Conservation (phyloP, 495 filamentous ascomycete genomes). For the Ascodesmis nigricans region DNA sequence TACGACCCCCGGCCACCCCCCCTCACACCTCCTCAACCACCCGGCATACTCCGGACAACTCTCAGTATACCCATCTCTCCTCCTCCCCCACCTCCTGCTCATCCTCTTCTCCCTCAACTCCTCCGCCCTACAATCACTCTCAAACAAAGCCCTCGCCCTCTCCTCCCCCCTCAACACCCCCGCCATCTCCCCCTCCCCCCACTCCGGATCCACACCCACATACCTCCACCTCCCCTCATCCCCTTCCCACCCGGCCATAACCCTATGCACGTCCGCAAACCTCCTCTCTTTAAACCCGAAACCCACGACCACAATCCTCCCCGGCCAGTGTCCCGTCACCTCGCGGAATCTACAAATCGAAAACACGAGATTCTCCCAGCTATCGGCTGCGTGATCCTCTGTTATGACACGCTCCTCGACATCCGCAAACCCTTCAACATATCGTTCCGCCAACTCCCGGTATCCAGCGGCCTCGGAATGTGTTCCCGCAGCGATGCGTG, state of each 20-base stretch:
- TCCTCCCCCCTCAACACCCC: conserved; percentile 23
- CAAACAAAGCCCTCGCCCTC: conserved; percentile 28
- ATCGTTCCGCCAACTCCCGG: conserved; percentile 8
- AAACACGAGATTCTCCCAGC: conserved; percentile 56
- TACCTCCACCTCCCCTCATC: conserved; percentile 25
- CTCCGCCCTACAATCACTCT: conserved; percentile 26
- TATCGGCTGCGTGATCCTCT: conserved; percentile 56
- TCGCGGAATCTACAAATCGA: conserved; percentile 36
- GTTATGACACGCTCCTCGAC: no score
- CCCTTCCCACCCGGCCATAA: conserved; percentile 34
- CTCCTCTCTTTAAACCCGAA: conserved; percentile 52
- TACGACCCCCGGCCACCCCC: conserved; percentile 10
- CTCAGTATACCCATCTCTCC: conserved; percentile 9
- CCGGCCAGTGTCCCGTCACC: conserved; percentile 29
- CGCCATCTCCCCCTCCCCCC: conserved; percentile 16
- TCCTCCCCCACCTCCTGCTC: conserved; percentile 25
- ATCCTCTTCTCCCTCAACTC: conserved; percentile 28
- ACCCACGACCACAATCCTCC: conserved; percentile 41
- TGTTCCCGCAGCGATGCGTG: conserved; percentile 12
- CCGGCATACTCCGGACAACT: conserved; percentile 13
- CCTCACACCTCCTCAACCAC: no score
- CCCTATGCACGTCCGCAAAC: conserved; percentile 45
- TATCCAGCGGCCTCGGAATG: conserved; percentile 42
- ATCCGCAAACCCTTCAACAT: conserved; percentile 1
- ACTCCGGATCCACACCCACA: conserved; percentile 43